These are phyloP conservation scores for Pseudopithomyces maydicus DNA, from an alignment of 2,329 filamentous ascomycete species.

Conservation along the genomic window DNA sequence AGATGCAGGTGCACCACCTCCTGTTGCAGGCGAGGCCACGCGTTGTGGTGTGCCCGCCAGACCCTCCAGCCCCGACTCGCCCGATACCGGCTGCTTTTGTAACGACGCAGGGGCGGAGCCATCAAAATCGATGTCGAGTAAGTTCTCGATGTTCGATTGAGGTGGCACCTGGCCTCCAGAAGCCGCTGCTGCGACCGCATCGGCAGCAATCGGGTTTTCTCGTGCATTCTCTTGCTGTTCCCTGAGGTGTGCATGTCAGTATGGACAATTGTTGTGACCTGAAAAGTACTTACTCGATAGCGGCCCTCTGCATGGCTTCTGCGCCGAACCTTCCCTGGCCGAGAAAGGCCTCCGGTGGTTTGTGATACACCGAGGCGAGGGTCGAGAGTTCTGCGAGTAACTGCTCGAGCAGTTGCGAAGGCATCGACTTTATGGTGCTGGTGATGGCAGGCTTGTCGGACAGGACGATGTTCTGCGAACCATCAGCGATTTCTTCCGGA, in stretches of 20 bases:
- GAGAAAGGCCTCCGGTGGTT: constrained; percentile 96
- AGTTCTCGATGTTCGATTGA: constrained; percentile 87
- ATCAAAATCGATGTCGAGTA: constrained; percentile 96
- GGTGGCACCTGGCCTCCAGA: constrained; percentile 59
- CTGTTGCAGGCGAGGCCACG: constrained; percentile 64
- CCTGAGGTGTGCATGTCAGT: constrained; percentile 39
- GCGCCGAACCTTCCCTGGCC: constrained; percentile 93
- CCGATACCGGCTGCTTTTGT: constrained; percentile 64
- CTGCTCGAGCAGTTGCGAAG: constrained; percentile 81
- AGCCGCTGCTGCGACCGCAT: constrained; percentile 71
- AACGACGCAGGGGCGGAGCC: constrained; percentile 89
- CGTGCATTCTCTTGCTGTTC: constrained; percentile 91
- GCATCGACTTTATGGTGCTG: constrained; percentile 89
- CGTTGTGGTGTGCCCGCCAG: constrained; percentile 70
- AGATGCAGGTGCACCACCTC: constrained; percentile 48
- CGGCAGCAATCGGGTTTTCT: constrained; percentile 92
- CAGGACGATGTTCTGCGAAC: constrained; percentile 75
- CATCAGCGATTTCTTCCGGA: constrained; percentile 9
- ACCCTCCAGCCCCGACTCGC: constrained; percentile 58
- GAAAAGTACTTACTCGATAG: constrained; percentile 70
- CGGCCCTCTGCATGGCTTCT: constrained; percentile 90
- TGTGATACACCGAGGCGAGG: constrained; percentile 96
- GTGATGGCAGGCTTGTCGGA: constrained; percentile 94
- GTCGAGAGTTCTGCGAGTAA: constrained; percentile 93
- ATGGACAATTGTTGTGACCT: constrained; percentile 1